These are phyloP conservation scores for Blastomyces gilchristii DNA, from an alignment of 2,329 filamentous ascomycete genomes.

Conservation along the genomic window DNA sequence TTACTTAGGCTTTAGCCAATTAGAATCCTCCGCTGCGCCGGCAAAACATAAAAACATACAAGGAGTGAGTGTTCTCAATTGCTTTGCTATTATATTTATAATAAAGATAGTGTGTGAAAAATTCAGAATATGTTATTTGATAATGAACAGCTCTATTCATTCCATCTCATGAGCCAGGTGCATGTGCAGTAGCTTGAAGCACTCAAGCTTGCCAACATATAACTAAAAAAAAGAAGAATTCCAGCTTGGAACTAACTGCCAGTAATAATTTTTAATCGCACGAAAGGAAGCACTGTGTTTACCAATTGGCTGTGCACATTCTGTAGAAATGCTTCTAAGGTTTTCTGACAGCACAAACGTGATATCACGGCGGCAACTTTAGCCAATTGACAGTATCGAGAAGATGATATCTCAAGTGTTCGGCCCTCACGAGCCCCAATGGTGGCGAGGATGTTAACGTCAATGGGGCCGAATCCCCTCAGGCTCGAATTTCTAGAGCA, in stretches of 20 bases:
- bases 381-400: background rate
- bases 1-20: no score
- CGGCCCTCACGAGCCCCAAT: background rate
- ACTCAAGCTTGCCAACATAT: no score
- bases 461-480: background rate
- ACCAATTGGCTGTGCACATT: no score
- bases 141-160: background rate
- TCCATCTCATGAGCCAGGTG: no score
- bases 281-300: no score
- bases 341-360: background rate
- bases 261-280: no score
- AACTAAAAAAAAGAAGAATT: no score
- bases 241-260: no score
- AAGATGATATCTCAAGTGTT: background rate
- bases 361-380: background rate
- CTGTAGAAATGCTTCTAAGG: no score
- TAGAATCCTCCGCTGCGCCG: no score
- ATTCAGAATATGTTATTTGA: background rate
- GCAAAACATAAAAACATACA: no score
- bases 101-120: background rate
- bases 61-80: background rate
- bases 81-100: background rate
- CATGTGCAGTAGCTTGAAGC: no score
- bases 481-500: background rate
- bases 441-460: background rate